A percentile compares a stretch with the other conserved stretches of the same genome.
phyloP scores from a whole-genome alignment of 805 yeast species.

The Starmerella kuoi region DNA sequence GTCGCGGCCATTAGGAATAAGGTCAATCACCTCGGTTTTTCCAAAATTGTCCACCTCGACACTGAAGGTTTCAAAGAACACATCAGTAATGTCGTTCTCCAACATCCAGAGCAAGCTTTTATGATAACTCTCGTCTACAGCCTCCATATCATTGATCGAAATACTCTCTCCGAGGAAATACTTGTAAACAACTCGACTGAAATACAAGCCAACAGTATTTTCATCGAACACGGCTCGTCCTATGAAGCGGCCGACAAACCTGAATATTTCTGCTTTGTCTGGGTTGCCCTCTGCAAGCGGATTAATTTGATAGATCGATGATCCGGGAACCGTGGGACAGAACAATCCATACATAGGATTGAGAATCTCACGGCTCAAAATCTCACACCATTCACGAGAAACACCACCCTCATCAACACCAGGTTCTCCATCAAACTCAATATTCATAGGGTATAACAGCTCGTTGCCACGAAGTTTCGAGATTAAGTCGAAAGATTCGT shows the following conservation, averaged over 20 bases:
- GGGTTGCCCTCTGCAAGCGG: slow-evolving; percentile 64
- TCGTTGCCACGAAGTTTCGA: slow-evolving; percentile 69
- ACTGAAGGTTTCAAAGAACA: slow-evolving; percentile 86
- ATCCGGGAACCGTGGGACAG: slow-evolving; percentile 80
- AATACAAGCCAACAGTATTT: slow-evolving; percentile 82
- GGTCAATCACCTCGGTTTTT: slow-evolving; percentile 69
- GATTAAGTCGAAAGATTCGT: slow-evolving; percentile 75
- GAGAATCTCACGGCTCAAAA: slow-evolving; percentile 84
- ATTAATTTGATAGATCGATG: slow-evolving; percentile 91
- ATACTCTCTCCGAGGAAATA: slow-evolving; percentile 67
- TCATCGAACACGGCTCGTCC: slow-evolving; percentile 89
- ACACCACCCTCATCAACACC: slow-evolving; percentile 99
- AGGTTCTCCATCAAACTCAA: slow-evolving; percentile 81
- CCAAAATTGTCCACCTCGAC: slow-evolving; percentile 53
- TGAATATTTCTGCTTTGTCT: slow-evolving; percentile 83
- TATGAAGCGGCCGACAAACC: slow-evolving; percentile 83
- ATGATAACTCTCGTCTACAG: slow-evolving; percentile 80
- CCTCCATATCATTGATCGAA: slow-evolving; percentile 85
- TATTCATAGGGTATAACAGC: slow-evolving; percentile 37
- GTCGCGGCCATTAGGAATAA: slow-evolving; percentile 69
- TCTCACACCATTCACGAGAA: slow-evolving; percentile 95
- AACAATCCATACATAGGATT: slow-evolving; percentile 90
- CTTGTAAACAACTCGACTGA: slow-evolving; percentile 89
- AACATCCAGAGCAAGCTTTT: slow-evolving; percentile 92
- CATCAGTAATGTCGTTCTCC: slow-evolving; percentile 91